Evolutionary conservation across 139 green algal species (phyloP), one percentile per base, ranked within the genome.

Genomic region (Edaphochlamys debaryana): DNA sequence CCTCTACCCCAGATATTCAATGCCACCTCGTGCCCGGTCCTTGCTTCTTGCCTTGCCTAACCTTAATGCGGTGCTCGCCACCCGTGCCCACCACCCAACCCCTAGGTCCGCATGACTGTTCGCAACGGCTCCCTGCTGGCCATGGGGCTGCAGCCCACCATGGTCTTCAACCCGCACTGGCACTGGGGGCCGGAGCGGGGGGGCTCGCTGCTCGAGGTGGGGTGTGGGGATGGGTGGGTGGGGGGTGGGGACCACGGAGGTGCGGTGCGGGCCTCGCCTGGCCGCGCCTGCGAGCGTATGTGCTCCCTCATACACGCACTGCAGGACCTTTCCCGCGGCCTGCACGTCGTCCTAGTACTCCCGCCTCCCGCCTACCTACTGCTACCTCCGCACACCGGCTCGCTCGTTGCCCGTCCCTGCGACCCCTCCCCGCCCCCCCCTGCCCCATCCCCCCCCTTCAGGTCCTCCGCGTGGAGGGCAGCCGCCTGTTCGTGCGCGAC

Each of bases 111-210:
- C 41, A 82, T 82, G 76, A 66, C 63, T 7, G 76, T 73, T 19
- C 76, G 25, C 42, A 82, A 82, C 64, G 76, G 76, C 45, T 52
- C 42, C 60, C 76, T 62, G 11, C 76, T 82, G 32, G 76, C 76
- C 19, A 73, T 82, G 63, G 76, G 76, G 0, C 34, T 48, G 42
- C 76, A 74, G 32, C 64, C 64, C 32, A 82, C 42, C n/a, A 72
- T 73, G 45, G 60, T 82, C 25, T 82, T 74, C 60, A 82, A 82
- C 60, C 76, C 76, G 2, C 23, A 23, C 42, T 82, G 76, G 76
- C 23, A 82, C 76, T 82, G 76, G 76, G 76, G 76, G 8, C 63
- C 63, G 7, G 42, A 73, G n/a, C 20, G 32, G n/a, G 76, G 63
- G 23, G 76, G 63, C 19, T 66, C 63, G 42, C 63, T 74, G 20